These are phyloP conservation scores for Lachancea thermotolerans DNA, from an alignment of 805 yeast species.

Conservation along the genomic window DNA sequence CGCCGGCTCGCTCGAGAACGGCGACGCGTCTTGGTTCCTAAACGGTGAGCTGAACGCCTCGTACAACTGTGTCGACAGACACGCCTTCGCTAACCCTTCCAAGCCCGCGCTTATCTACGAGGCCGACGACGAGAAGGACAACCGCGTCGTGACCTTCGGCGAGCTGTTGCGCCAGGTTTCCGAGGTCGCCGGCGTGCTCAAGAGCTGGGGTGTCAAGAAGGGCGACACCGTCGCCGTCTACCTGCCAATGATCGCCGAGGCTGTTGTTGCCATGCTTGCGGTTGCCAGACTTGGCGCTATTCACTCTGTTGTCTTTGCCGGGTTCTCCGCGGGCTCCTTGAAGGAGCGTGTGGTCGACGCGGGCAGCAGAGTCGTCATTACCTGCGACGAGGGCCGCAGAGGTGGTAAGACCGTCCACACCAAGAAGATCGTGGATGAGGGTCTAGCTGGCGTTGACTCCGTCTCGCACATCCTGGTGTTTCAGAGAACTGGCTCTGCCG, in stretches of 20 bases:
- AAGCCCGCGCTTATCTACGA: conserved; percentile 84
- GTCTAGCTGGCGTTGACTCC: conserved; percentile 60
- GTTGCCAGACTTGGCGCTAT: conserved; percentile 90
- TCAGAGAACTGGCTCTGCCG: conserved; percentile 76
- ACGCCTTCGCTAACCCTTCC: conserved; percentile 81
- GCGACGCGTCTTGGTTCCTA: conserved; percentile 88
- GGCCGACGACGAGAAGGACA: conserved; percentile 82
- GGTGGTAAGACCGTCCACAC: conserved; percentile 92
- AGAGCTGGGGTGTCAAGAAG: conserved; percentile 78
- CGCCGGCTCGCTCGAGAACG: conserved; percentile 60
- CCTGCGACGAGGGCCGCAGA: conserved; percentile 92
- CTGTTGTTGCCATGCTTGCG: conserved; percentile 89
- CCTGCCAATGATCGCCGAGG: conserved; percentile 97
- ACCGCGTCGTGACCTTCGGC: conserved; percentile 71
- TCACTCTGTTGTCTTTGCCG: conserved; percentile 95
- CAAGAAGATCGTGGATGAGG: conserved; percentile 93
- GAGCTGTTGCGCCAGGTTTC: conserved; percentile 81
- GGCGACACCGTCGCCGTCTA: conserved; percentile 97
- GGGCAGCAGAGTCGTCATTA: conserved; percentile 75
- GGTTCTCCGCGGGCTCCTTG: conserved; percentile 89
- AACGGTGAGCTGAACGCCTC: conserved; percentile 91
- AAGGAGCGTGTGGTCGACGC: conserved; percentile 89
- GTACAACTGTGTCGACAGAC: conserved; percentile 92
- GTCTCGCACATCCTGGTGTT: conserved; percentile 82
- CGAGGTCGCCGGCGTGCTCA: conserved; percentile 77